Percentiles rank a stretch among this genome's conserved stretches.
These are phyloP conservation scores for Candida namnaoensis DNA, from an alignment of 805 yeast species.

Conservation along the genomic window DNA sequence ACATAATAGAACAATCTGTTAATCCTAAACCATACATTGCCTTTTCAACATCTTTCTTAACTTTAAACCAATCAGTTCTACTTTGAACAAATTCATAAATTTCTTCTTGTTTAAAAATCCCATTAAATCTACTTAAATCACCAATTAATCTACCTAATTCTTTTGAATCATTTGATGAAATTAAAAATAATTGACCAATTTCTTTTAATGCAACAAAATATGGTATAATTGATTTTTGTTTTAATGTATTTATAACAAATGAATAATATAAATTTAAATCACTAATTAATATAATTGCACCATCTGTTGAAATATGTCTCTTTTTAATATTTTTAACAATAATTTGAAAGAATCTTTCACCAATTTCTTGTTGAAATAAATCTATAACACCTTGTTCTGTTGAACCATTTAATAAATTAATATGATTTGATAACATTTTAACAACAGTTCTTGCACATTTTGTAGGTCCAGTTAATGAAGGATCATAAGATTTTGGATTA, in stretches of 20 bases:
- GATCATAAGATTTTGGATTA: conserved; percentile 32
- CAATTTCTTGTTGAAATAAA: conserved; percentile 90
- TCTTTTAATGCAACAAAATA: conserved; percentile 74
- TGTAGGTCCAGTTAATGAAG: conserved; percentile 37
- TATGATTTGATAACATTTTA: conserved; percentile 57
- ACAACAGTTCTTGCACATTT: conserved; percentile 59
- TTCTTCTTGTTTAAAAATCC: conserved; percentile 87
- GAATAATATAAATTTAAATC: conserved; percentile 76
- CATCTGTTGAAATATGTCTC: conserved; percentile 65
- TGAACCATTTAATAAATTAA: conserved; percentile 64
- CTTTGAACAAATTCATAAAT: conserved; percentile 87
- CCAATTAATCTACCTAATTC: conserved; percentile 78
- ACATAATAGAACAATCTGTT: conserved; percentile 64
- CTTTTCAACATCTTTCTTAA: conserved; percentile 77
- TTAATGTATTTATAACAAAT: conserved; percentile 51
- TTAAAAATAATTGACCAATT: conserved; percentile 76
- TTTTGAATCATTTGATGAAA: conserved; percentile 66
- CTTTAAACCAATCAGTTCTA: conserved; percentile 76
- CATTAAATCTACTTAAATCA: conserved; percentile 79
- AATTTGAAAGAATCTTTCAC: conserved; percentile 72
- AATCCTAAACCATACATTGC: conserved; percentile 89
- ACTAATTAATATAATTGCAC: conserved; percentile 74
- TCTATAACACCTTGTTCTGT: conserved; percentile 86
- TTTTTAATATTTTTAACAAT: conserved; percentile 71
- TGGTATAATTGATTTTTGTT: conserved; percentile 62